Base-by-base conservation (phyloP, 345 rosid genomes). In the Sonneratia caseolaris region DNA sequence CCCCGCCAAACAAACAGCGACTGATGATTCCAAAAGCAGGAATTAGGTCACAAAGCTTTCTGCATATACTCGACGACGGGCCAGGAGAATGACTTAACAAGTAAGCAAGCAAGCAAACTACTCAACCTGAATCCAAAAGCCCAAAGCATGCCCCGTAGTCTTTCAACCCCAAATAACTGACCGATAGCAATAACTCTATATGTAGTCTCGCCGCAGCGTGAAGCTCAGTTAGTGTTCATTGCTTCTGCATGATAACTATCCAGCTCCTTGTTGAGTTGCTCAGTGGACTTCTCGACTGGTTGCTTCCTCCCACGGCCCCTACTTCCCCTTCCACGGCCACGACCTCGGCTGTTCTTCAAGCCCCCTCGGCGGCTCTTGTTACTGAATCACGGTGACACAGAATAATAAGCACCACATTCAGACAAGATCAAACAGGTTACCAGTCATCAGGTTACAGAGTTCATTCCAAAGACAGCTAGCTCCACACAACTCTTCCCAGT, bases 231-330 rank as follows among this genome's bases (percentile, higher is more conserved):
- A 35, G 75, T 79, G 79, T 89, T 88, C 97, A 95, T 92, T 66
- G 97, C 91, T 69, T 84, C 93, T 7, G 96, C 86, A 66, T 92
- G 97, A 83, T 95, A 95, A 68, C 69, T 86, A 15, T 95, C 99
- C 74, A 95, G 85, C 35, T 95, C 99, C 70, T 92, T 89, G 82
- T 95, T 97, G 22, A 95, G 96, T 5, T 95, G 87, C 71, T 84
- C 86, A n/a, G 85, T 92, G 0, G 97, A 91, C 77, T 83, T 95
- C 68, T 84, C 92, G 66, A 77, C 64, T 13, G 80, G 76, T 56
- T 78, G 84, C 81, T 76, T 88, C 70, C 75, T 85, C 0, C 92
- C 94, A 73, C 73, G 65, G 3, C 84, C 84, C 7, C 84, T 81
- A 47, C 51, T 13, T 2, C 51, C 51, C 0, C 8, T 1, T 6